Percentiles rank a stretch among this genome's conserved stretches.
Evolutionary conservation across 2,329 filamentous ascomycete species (phyloP).

Genomic region (Penicillium hesseltinei): DNA sequence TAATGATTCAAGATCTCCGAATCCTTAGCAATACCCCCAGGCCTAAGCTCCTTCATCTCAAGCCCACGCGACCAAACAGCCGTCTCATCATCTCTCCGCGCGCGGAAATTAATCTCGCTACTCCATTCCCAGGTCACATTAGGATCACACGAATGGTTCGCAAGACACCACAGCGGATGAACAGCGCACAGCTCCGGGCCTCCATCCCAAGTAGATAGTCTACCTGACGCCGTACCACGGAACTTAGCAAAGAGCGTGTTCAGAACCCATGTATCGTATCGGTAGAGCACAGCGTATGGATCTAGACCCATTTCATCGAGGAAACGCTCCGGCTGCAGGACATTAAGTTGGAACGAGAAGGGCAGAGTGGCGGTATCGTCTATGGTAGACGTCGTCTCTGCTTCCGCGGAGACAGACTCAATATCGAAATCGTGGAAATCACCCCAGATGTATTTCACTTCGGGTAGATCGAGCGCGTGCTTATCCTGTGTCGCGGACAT

Average conservation of each 20-base stretch:
- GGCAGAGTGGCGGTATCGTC: constrained; percentile 50
- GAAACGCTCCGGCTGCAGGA: constrained; percentile 59
- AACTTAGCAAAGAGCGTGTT: constrained; percentile 94
- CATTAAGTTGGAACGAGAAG: constrained; percentile 60
- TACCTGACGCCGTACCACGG: constrained; percentile 84
- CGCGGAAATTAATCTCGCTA: constrained; percentile 42
- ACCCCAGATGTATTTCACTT: constrained; percentile 65
- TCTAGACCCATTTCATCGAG: constrained; percentile 63
- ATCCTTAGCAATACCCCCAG: constrained; percentile 65
- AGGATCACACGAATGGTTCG: constrained; percentile 94
- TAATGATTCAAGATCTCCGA: constrained; percentile 94
- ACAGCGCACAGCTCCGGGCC: constrained; percentile 89
- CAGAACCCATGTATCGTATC: constrained; percentile 60
- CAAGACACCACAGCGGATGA: constrained; percentile 92
- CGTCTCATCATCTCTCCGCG: constrained; percentile 33
- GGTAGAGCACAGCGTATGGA: constrained; percentile 50
- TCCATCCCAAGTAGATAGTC: constrained; percentile 72
- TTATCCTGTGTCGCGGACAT: constrained; percentile 59
- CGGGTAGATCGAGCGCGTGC: constrained; percentile 59
- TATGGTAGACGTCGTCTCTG: constrained; percentile 4
- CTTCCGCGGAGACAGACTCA: not conserved
- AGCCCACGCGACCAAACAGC: constrained; percentile 34
- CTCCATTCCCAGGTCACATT: constrained; percentile 96
- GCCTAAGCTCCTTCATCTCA: constrained; percentile 45
- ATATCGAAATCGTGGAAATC: constrained; percentile 52